Evolutionary conservation across 352 stramenopile genomes (phyloP), one percentile per base, ranked within the genome.

Genomic region (Phytopythium mirpurense): DNA sequence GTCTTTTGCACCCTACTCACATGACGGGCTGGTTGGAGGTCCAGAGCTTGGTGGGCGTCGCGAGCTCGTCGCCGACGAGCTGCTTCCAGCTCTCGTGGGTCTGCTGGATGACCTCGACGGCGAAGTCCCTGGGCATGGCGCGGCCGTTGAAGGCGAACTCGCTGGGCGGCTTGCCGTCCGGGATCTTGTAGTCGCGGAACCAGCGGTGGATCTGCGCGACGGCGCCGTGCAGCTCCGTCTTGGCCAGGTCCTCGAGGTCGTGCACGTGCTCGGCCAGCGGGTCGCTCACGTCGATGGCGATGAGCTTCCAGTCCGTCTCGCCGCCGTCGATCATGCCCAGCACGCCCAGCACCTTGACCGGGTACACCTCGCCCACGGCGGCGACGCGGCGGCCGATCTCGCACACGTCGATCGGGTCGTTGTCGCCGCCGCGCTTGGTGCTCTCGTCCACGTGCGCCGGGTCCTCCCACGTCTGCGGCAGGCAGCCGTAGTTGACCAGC

Each of bases 111-210:
- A 98, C 81, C 16, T 97, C 74, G 23, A 97, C 70, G 12, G 93
- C 88, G 63, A 96, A 97, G 23, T 90, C 78, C 18, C 63, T 70
- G 10, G 78, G 51, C 60, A 86, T 90, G 56, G 84, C 95, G 60
- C 97, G 83, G 38, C 98, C 97, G 51, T 98, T 91, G 56, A 99
- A 99, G 50, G 96, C 97, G 72, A 99, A 99, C 45, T 86, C 82
- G 75, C 98, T 99, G 18, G 98, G 78, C 15, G 96, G 96, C 81
- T 99, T 99, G 51, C 97, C 96, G 74, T 99, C 97, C 18, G 97
- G 97, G 55, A 98, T 98, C 80, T 99, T 99, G 84, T 99, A 99
- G 93, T 98, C 98, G 46, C 96, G 81, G 79, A 99, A 98, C 97
- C 97, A 99, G 67, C 95, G 90, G 59, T 96, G 79, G 48, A 90